phyloP scores from a whole-genome alignment of 2,329 filamentous ascomycete species.

The Verticillium longisporum region DNA sequence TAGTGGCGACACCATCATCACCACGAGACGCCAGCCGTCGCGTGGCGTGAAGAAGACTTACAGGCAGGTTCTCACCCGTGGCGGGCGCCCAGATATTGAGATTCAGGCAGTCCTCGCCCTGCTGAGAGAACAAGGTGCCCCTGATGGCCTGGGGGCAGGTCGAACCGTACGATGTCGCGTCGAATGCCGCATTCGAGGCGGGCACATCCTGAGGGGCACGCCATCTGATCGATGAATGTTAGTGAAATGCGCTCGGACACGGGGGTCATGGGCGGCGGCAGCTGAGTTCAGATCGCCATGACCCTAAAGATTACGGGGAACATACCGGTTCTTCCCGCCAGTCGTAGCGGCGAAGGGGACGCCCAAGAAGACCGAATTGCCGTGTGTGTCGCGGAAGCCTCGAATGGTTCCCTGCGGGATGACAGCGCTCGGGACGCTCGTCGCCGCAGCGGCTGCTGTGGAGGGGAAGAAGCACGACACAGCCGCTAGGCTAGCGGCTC shows the following conservation, averaged over 20 bases:
- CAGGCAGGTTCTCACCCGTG: constrained; percentile 18
- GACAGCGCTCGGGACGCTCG: constrained; percentile 5
- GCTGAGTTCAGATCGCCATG: background rate
- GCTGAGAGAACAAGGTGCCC: constrained; percentile 12
- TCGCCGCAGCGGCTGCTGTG: background rate
- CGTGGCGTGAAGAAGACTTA: constrained; percentile 7
- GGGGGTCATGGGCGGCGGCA: background rate
- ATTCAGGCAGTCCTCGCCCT: constrained; percentile 34
- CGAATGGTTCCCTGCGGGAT: constrained; percentile 23
- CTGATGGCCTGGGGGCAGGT: constrained; percentile 19
- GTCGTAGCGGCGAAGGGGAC: constrained; percentile 31
- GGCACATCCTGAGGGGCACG: constrained; percentile 18
- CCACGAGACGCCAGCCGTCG: background rate
- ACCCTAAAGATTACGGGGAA: constrained; percentile 2
- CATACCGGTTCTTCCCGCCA: constrained; percentile 26
- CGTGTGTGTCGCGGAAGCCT: constrained; percentile 26
- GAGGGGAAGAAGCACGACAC: constrained; percentile 1
- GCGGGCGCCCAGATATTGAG: constrained; percentile 29
- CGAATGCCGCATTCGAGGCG: constrained; percentile 11
- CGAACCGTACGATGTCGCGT: constrained; percentile 18
- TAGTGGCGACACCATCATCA: background rate
- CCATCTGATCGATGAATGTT: constrained; percentile 8
- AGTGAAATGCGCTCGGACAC: background rate
- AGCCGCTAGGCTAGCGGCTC: background rate
- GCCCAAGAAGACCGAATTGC: constrained; percentile 27